phyloP scores from a whole-genome alignment of 768 basidiomycete genomes.

The Amanita thiersii region DNA sequence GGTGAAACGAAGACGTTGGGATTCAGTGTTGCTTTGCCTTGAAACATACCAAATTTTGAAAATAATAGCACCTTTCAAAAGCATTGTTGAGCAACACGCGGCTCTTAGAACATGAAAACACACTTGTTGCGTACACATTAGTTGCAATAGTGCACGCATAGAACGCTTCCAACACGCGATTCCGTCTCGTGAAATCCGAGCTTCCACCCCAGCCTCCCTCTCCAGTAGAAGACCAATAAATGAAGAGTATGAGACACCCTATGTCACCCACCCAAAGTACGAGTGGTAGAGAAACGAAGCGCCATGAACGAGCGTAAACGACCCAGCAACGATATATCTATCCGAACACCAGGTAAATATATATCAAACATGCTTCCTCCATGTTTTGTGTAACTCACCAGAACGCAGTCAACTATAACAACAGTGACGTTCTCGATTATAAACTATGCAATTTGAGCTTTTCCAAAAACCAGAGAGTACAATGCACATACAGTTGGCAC shows the following conservation, averaged over 20 bases:
- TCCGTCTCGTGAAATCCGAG: neutral
- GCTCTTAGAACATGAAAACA: neutral
- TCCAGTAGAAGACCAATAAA: neutral
- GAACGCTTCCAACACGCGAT: neutral
- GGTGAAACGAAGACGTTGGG: neutral
- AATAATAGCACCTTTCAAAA: constrained; percentile 4
- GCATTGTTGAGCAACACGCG: neutral
- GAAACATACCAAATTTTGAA: neutral
- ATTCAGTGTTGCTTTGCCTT: neutral
- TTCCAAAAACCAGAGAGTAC: too few species aligned
- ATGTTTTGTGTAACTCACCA: neutral
- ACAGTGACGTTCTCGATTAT: neutral
- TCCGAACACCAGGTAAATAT: neutral
- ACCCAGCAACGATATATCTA: constrained; percentile 7
- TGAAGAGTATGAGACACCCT: neutral
- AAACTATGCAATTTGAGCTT: neutral
- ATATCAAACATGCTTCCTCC: neutral
- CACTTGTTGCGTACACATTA: constrained; percentile 6
- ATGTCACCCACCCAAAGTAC: neutral
- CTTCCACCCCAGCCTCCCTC: neutral
- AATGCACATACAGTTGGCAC: neutral
- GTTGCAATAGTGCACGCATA: neutral
- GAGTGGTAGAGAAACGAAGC: neutral
- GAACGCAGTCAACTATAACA: neutral
- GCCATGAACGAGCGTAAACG: neutral